Base-by-base conservation (phyloP, 2,329 filamentous ascomycete species). In the Exophiala mesophila region DNA sequence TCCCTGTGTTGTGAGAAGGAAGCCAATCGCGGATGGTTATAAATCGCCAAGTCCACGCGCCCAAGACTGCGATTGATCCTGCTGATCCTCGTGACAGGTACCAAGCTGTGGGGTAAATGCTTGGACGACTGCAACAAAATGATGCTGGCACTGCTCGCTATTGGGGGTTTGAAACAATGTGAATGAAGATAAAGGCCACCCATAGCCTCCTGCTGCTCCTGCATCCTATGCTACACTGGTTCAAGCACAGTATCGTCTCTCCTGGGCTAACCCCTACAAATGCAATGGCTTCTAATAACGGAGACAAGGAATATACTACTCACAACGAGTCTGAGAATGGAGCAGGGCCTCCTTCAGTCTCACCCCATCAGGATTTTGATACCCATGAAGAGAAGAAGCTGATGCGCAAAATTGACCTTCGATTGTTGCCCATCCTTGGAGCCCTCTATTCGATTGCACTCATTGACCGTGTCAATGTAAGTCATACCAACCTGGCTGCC, bases 401-500 rank as follows among this genome's bases (percentile, higher is more conserved):
- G n/a, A 34, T 34, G 32, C 44, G 44, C 8, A 47, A 43, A 29
- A 52, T 59, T 13, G 58, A 60, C 24, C 54, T 37, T 29, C 48
- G 57, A 29, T 49, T 60, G 12, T 32, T 59, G 13, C 57, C 58
- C 8, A 59, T 60, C 21, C 50, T 60, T 9, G 55, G 58, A 12
- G 49, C 49, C 20, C 29, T 49, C 36, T 54, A 49, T 30, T 35
- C 44, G 7, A 52, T 49, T 34, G 38, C 44, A 2, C 35, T 50
- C 7, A 36, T 53, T 21, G 50, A 52, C 29, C 36, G 42, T n/a
- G 36, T 39, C 26, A 48, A 53, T 35, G 46, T 52, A 47, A 39
- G 45, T 26, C 13, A 20, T 2, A 15, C 10, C 12, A 21, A 7
- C 3, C 23, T 24, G n/a, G 21, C 17, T n/a, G 20, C 4, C 8